Conservation (phyloP, 2,329 filamentous ascomycete species). For the Biscogniauxia marginata region DNA sequence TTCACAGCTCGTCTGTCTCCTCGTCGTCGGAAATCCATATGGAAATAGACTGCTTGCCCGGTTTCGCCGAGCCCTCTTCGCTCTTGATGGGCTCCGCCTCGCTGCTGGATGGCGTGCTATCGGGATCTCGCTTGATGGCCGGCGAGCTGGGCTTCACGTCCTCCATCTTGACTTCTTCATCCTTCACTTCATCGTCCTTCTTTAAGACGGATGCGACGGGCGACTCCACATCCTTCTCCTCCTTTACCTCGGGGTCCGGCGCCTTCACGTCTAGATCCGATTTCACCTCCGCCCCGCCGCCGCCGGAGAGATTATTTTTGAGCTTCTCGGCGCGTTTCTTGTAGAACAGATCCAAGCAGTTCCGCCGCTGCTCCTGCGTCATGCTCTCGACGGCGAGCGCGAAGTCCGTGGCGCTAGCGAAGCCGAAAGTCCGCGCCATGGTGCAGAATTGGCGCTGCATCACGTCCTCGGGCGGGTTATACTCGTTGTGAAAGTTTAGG, state of each 20-base stretch:
- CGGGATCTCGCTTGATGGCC: constrained; percentile 13
- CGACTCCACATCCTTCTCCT: not conserved
- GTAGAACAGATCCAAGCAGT: constrained; percentile 82
- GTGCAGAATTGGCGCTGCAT: constrained; percentile 82
- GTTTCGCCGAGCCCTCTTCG: constrained; percentile 6
- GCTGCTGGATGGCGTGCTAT: not conserved
- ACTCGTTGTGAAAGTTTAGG: constrained; percentile 45
- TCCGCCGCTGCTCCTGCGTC: constrained; percentile 78
- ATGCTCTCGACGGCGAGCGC: constrained; percentile 86
- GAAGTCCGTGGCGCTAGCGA: constrained; percentile 75
- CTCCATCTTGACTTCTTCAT: constrained; percentile 7
- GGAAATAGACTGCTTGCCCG: constrained; percentile 13
- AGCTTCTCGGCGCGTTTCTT: constrained; percentile 57
- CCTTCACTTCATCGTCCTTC: not conserved
- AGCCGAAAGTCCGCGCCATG: constrained; percentile 81
- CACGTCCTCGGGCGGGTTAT: constrained; percentile 73
- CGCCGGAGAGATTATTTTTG: constrained; percentile 26
- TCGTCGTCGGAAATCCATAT: constrained; percentile 30
- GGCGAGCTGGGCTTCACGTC: constrained; percentile 4
- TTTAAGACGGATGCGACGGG: not conserved
- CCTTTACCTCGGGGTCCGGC: constrained; percentile 2
- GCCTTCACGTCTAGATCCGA: constrained; percentile 5
- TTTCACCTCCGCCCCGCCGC: constrained; percentile 3
- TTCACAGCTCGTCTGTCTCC: constrained; percentile 30
- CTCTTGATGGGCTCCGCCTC: constrained; percentile 7